Percentiles rank a stretch among this genome's conserved stretches.
phyloP scores from a whole-genome alignment of 441 rosid genomes.

The Codiaeum variegatum region DNA sequence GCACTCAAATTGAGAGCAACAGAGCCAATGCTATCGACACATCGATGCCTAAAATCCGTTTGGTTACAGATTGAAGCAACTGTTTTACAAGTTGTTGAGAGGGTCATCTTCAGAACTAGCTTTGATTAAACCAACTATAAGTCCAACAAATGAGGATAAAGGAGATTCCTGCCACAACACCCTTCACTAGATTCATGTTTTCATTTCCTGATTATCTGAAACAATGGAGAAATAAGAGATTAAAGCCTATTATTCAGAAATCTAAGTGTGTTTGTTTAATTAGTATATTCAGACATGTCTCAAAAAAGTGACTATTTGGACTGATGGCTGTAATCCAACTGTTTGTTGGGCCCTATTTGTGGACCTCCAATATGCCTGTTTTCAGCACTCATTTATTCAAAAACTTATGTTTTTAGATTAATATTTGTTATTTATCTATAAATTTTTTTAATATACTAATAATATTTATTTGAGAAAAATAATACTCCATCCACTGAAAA shows the following conservation, averaged over 20 bases:
- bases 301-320: background rate
- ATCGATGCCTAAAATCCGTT: slow-evolving; percentile 32
- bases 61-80: slow-evolving; percentile 34
- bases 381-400: too few relatives aligned
- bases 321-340: background rate
- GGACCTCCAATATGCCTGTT: too few relatives aligned
- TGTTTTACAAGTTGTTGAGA: slow-evolving; percentile 30
- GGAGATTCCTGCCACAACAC: slow-evolving; percentile 4
- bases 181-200: background rate
- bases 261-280: too few relatives aligned
- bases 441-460: too few relatives aligned
- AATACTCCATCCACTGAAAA: too few relatives aligned
- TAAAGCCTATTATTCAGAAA: too few relatives aligned
- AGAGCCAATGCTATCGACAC: slow-evolving; percentile 23
- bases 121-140: background rate
- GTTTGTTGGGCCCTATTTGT: background rate
- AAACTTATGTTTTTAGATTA: too few relatives aligned
- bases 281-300: too few relatives aligned
- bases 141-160: background rate
- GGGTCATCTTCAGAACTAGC: background rate
- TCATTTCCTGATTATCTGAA: background rate
- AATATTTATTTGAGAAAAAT: too few relatives aligned
- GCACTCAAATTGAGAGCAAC: slow-evolving; percentile 28
- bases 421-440: too few relatives aligned
- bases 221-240: too few relatives aligned